Evolutionary conservation across 2,329 filamentous ascomycete genomes (phyloP).

Genomic region (Fusarium sororula): DNA sequence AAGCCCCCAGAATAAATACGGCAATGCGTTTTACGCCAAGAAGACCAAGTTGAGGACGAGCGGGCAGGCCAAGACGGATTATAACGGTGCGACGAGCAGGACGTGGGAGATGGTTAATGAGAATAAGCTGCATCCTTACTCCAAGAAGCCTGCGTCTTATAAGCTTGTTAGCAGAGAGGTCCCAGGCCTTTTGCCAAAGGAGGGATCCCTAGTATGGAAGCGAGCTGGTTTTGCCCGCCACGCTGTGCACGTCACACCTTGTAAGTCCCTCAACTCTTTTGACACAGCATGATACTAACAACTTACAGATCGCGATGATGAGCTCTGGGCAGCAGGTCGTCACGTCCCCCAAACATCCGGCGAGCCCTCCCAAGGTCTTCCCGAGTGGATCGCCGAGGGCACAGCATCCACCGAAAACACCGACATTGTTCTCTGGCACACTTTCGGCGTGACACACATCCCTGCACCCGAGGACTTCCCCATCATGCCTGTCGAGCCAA

Average conservation of each 20-base stretch:
- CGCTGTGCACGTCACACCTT: constrained; percentile 88
- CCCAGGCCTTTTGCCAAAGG: constrained; percentile 79
- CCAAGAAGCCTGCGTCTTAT: constrained; percentile 84
- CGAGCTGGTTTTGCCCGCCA: constrained; percentile 88
- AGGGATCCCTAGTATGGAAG: constrained; percentile 86
- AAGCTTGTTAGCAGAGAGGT: constrained; percentile 91
- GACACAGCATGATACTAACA: background rate
- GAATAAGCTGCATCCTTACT: constrained; percentile 84
- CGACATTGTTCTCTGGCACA: constrained; percentile 93
- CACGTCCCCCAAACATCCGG: constrained; percentile 91
- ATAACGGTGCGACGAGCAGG: constrained; percentile 79
- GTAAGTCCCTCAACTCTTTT: constrained; percentile 59
- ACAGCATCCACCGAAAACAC: constrained; percentile 77
- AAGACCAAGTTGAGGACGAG: constrained; percentile 82
- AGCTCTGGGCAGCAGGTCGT: constrained; percentile 85
- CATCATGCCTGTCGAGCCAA: constrained; percentile 88
- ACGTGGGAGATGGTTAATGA: constrained; percentile 94
- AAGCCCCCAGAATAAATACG: constrained; percentile 83
- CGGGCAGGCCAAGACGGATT: constrained; percentile 76
- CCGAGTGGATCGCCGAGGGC: constrained; percentile 80
- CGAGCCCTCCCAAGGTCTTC: constrained; percentile 76
- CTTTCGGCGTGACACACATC: constrained; percentile 91
- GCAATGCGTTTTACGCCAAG: constrained; percentile 89
- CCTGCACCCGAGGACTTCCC: constrained; percentile 91
- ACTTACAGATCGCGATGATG: constrained; percentile 73